Percentiles rank a stretch among this genome's conserved stretches.
These are phyloP conservation scores for Colletotrichum sp. DNA, from an alignment of 2,329 filamentous ascomycete species.

Conservation along the genomic window DNA sequence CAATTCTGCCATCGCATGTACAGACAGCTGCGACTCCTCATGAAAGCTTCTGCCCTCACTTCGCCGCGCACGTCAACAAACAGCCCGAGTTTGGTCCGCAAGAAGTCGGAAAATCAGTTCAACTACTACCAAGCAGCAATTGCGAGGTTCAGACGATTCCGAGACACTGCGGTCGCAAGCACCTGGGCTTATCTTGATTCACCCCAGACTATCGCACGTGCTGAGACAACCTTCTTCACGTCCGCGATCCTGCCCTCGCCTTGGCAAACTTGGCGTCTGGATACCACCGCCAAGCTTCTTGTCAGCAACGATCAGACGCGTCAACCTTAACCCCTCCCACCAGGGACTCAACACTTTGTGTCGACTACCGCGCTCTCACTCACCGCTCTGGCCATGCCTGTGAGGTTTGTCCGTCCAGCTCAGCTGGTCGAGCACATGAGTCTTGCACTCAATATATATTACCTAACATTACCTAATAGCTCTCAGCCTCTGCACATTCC, in stretches of 20 bases:
- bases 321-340: constrained; percentile 11
- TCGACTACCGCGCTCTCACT: neutral
- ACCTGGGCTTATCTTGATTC: constrained; percentile 8
- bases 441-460: neutral
- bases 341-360: constrained; percentile 13
- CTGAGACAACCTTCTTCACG: constrained; percentile 21
- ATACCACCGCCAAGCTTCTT: constrained; percentile 17
- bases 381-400: constrained; percentile 10
- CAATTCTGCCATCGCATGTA: neutral
- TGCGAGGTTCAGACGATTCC: neutral
- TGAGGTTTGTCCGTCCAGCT: neutral
- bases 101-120: neutral
- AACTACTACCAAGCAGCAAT: neutral
- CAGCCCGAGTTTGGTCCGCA: neutral
- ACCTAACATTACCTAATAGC: constrained; percentile 17
- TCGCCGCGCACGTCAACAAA: neutral
- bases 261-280: constrained; percentile 19
- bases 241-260: constrained; percentile 11
- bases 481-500: neutral
- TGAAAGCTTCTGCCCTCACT: neutral
- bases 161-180: neutral
- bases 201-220: constrained; percentile 17
- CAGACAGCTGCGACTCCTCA: neutral
- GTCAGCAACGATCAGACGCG: constrained; percentile 20
- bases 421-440: constrained; percentile 1